phyloP scores from a whole-genome alignment of 2,329 filamentous ascomycete genomes.

The Sporothrix dimorphospora region DNA sequence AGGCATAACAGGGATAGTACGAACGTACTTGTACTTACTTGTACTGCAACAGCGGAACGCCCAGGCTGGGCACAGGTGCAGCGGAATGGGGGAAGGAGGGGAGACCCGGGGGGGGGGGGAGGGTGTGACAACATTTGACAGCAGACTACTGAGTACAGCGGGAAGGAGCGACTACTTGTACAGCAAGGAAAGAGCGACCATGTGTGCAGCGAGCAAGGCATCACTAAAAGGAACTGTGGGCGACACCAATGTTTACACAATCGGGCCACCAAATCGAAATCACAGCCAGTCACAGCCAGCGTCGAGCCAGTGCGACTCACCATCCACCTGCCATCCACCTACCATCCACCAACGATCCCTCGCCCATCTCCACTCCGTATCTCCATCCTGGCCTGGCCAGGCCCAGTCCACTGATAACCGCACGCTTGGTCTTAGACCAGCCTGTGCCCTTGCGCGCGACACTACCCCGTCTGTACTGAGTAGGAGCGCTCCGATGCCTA shows the following conservation, averaged over 20 bases:
- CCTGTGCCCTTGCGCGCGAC: neutral
- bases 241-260: constrained; percentile 4
- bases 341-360: neutral
- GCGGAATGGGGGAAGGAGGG: neutral
- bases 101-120: no score
- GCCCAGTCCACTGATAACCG: constrained; percentile 20
- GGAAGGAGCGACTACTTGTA: neutral
- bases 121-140: neutral
- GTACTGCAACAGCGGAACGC: constrained; percentile 10
- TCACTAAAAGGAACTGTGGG: neutral
- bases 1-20: neutral
- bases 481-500: neutral
- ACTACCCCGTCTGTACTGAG: neutral
- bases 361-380: constrained; percentile 8
- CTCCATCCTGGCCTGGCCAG: constrained; percentile 11
- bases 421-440: constrained; percentile 1
- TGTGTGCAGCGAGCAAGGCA: neutral
- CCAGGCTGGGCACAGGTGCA: neutral
- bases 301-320: neutral
- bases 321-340: neutral
- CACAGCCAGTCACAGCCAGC: neutral
- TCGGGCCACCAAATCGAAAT: constrained; percentile 10
- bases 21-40: no score
- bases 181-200: neutral
- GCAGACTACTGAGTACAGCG: neutral